Evolutionary conservation across 2,329 filamentous ascomycete genomes (phyloP), one percentile per base, ranked within the genome.

Genomic region (Colletotrichum limetticola): DNA sequence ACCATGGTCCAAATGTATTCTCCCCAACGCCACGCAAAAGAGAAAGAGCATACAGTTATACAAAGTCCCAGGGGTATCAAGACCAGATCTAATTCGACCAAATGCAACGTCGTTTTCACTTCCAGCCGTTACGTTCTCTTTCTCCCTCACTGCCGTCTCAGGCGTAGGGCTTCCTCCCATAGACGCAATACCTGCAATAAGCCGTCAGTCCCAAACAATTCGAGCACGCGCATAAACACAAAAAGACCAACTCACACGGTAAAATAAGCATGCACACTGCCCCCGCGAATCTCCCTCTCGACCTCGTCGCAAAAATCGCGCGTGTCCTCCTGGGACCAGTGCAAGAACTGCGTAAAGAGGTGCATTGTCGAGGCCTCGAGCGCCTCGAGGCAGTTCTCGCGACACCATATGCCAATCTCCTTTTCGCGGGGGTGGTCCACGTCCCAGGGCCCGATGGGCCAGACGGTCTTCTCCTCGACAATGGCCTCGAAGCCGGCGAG

Each of bases 401-500:
- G 66, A 52, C 53, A 62, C 76, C 80, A 81, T 14, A 65, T 60
- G 11, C 82, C 82, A 12, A 82, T 72, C 74, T 81, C 77, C 75
- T 82, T 83, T 66, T 80, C 75, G 65, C 76, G 76, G 32, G 32
- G 32, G 32, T 35, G 32, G 16, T 68, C 60, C 16, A 9, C 42
- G 42, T 87, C 85, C 88, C 88, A 90, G 12, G 82, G 78, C 75
- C 86, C 87, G 37, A 83, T 82, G 0, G 89, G 88, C 80, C 88
- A 85, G 78, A 85, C 86, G 75, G 82, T 85, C 28, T 86, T 77
- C 2, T 83, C 79, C 77, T 89, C 85, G 0, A 80, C 79, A 0
- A 91, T 85, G 68, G 89, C 84, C 66, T 84, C 80, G 74, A 91
- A 91, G 1, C 90, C 90, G 0, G 85, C 87, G n/a, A 86, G 85